Base-by-base conservation (phyloP, 176 grass and related monocot genomes). In the Rhynchospora breviuscula region DNA sequence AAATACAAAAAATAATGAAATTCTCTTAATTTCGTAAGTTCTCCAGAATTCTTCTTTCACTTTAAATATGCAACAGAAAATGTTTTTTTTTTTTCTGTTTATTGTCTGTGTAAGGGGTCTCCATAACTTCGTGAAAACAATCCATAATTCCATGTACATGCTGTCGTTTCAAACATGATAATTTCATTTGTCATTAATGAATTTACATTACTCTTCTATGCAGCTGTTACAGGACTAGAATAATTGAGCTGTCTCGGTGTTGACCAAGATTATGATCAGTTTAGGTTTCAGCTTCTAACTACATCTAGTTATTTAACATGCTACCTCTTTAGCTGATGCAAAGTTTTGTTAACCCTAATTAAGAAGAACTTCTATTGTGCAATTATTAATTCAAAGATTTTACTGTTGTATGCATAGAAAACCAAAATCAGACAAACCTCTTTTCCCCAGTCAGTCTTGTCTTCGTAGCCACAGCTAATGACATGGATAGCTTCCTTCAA, bases 381-480 rank as follows among this genome's bases (percentile, higher is more conserved):
- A 77, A 29, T 31, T 77, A 77, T 53, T 56, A 57, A 78, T 78
- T 78, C 13, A 78, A 54, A 18, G 23, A 78, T 57, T 57, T 46
- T 31, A n/a, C 54, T 75, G 43, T 46, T 63, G 15, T 81, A 14
- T 63, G 44, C 11, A 62, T 47, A 46, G 35, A 63, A 15, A 64
- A 81, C 4, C 19, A 46, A 54, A 22, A 48, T 45, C n/a, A 63
- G 45, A 19, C 79, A 22, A 66, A 82, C 80, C 60, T 82, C 80
- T 82, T 82, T 82, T 82, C 80, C 80, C 80, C 80, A 82, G 23
- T 82, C 80, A 66, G 80, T 82, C 22, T 82, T 82, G 62, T 82
- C 80, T 23, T 82, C 80, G 10, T 68, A 82, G 40, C 80, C 80
- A 44, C 80, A 82, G 31, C 80, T 67, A 17, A 82, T 82, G 43